Evolutionary conservation across 768 basidiomycete genomes (phyloP).

Genomic region (Boletus sp.): DNA sequence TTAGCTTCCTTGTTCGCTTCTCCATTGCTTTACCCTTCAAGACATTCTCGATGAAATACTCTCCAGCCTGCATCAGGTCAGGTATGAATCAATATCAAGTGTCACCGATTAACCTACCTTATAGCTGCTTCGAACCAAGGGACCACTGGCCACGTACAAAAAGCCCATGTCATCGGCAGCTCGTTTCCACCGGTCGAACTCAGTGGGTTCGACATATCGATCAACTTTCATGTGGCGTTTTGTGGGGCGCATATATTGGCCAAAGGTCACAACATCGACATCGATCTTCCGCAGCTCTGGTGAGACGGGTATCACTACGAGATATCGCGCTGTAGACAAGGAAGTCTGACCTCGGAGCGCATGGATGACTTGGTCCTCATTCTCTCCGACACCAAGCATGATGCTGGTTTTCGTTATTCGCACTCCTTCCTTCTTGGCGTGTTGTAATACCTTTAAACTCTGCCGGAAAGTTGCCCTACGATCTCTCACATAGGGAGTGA

Average conservation of each 20-base stretch:
- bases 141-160: conserved; percentile 95
- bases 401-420: conserved; percentile 96
- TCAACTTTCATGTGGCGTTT: conserved; percentile 99
- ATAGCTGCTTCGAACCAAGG: conserved; percentile 93
- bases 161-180: conserved; percentile 93
- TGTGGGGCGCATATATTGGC: conserved; percentile 99
- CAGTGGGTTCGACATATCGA: conserved; percentile 89
- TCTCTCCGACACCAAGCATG: conserved; percentile 97
- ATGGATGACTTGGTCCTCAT: conserved; percentile 73
- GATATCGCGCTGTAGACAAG: background rate
- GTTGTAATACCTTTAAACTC: conserved; percentile 75
- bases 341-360: conserved; percentile 69
- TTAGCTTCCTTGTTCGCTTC: conserved; percentile 36
- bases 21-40: conserved; percentile 56
- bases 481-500: conserved; percentile 95
- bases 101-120: conserved; percentile 58
- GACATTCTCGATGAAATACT: conserved; percentile 93
- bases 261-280: conserved; percentile 98
- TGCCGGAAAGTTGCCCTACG: conserved; percentile 88
- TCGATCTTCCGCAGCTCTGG: conserved; percentile 82
- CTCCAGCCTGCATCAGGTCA: conserved; percentile 67
- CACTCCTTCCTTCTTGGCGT: conserved; percentile 80
- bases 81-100: background rate
- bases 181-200: conserved; percentile 89
- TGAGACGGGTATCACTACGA: background rate